phyloP scores from a whole-genome alignment of 2,329 filamentous ascomycete genomes.

The Botrytis paeoniae region DNA sequence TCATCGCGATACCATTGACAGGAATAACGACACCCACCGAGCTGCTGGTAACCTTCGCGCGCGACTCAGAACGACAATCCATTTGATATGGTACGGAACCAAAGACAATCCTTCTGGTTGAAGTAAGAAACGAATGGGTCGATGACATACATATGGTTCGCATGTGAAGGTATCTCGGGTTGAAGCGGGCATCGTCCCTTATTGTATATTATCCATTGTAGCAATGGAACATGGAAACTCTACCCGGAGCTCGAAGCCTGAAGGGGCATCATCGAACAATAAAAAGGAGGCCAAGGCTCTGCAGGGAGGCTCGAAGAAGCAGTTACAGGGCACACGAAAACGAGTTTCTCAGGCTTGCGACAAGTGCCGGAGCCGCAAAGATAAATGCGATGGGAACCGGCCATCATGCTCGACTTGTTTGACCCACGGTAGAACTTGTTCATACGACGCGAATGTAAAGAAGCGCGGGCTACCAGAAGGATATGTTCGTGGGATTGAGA shows the following conservation, averaged over 20 bases:
- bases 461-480: conserved; percentile 75
- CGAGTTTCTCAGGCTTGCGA: conserved; percentile 53
- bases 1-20: neutral
- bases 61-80: neutral
- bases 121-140: neutral
- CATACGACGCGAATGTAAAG: conserved; percentile 70
- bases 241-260: conserved; percentile 5
- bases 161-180: conserved; percentile 8
- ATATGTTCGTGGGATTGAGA: conserved; percentile 70
- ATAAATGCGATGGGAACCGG: conserved; percentile 60
- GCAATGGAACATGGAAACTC: conserved; percentile 19
- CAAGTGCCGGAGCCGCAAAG: conserved; percentile 52
- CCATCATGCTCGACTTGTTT: conserved; percentile 61
- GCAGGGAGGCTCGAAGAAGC: conserved; percentile 1
- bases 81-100: neutral
- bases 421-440: conserved; percentile 49
- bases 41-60: neutral
- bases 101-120: neutral
- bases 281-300: conserved; percentile 20
- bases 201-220: conserved; percentile 3
- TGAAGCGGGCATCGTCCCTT: conserved; percentile 16
- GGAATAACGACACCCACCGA: neutral
- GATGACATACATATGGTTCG: neutral
- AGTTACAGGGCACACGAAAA: conserved; percentile 33
- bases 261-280: conserved; percentile 13